These are phyloP conservation scores for Diphasiastrum complanatum DNA, from an alignment of 83 land plant genomes.

Conservation along the genomic window DNA sequence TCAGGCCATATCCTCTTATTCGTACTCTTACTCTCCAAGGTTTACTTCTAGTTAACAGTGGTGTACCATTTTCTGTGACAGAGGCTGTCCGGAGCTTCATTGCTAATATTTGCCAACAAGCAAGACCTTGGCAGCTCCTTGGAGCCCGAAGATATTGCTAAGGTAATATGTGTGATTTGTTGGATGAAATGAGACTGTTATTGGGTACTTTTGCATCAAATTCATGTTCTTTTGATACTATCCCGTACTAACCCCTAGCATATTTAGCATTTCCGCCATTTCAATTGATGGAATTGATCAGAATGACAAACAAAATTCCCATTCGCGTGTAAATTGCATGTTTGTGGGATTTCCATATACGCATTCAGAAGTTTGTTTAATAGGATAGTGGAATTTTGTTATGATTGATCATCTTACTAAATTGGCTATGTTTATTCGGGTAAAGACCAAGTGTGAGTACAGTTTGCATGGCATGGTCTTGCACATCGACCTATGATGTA, in stretches of 20 bases:
- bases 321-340: not conserved
- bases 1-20: not conserved
- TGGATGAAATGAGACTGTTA: not conserved
- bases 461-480: no score
- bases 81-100: slow-evolving; percentile 88
- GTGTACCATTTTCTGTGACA: slow-evolving; percentile 23
- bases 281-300: no score
- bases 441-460: no score
- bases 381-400: no score
- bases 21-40: not conserved
- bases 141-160: slow-evolving; percentile 74
- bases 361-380: not conserved
- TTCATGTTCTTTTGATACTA: no score
- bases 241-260: no score
- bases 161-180: slow-evolving; percentile 38
- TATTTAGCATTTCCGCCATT: no score
- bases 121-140: slow-evolving; percentile 92
- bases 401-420: no score
- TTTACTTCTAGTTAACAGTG: not conserved
- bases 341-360: not conserved
- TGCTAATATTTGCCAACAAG: slow-evolving; percentile 85
- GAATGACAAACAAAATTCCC: no score
- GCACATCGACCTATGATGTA: no score
- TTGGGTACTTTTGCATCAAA: not conserved
- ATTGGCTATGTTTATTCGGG: no score